A percentile compares a stretch with the other conserved stretches of the same genome.
These are phyloP conservation scores for Penicillium sp. DNA, from an alignment of 2,329 filamentous ascomycete species.

Conservation along the genomic window DNA sequence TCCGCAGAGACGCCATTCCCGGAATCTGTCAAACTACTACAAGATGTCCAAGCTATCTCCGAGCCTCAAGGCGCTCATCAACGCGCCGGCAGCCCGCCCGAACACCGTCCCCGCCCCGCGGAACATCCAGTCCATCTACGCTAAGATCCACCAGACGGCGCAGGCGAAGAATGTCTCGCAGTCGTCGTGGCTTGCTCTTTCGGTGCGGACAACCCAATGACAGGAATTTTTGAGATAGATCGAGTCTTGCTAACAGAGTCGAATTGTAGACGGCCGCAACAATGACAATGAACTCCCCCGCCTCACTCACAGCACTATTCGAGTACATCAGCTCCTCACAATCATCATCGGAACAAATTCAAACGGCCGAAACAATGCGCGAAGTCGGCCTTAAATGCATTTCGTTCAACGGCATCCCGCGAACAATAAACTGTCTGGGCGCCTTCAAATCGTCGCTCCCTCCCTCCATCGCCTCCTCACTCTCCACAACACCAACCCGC, in stretches of 20 bases:
- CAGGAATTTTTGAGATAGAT: too few species aligned
- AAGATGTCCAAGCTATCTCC: conserved; percentile 75
- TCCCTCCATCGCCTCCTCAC: conserved; percentile 54
- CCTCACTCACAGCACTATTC: conserved; percentile 70
- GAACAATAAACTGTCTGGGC: conserved; percentile 81
- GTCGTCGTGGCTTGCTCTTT: conserved; percentile 70
- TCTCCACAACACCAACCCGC: conserved; percentile 65
- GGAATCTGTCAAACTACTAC: conserved; percentile 8
- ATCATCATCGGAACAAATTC: conserved; percentile 32
- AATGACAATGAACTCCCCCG: conserved; percentile 85
- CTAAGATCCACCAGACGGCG: conserved; percentile 67
- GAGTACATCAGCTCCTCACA: conserved; percentile 43
- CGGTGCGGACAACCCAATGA: conserved; percentile 47
- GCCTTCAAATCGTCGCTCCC: conserved; percentile 71
- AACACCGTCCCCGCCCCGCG: conserved; percentile 68
- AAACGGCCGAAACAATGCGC: conserved; percentile 47
- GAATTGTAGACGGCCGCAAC: conserved; percentile 73
- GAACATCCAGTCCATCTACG: conserved; percentile 68
- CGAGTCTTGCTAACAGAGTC: not conserved
- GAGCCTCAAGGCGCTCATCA: conserved; percentile 74
- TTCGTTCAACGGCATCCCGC: conserved; percentile 66
- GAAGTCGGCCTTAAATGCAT: conserved; percentile 55
- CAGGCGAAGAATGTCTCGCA: conserved; percentile 64
- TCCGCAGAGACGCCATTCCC: not conserved
- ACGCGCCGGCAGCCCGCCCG: conserved; percentile 69